A percentile compares a stretch with the other conserved stretches of the same genome.
Evolutionary conservation across 495 filamentous ascomycete species (phyloP).

Genomic region (Neurospora sublineolata): DNA sequence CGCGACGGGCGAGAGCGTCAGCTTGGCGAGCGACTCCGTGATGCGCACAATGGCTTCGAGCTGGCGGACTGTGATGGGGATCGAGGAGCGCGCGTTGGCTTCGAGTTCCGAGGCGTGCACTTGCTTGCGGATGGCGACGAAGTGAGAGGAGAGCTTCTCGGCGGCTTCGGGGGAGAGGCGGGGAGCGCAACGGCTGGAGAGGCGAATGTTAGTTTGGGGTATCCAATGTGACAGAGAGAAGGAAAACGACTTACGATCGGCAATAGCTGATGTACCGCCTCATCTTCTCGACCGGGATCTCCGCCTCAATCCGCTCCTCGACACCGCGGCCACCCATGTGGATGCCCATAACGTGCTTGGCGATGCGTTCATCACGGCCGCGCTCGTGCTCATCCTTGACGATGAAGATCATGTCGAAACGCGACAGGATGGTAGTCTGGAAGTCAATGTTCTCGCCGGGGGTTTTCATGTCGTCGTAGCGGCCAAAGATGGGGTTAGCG

Average conservation of each 20-base stretch:
- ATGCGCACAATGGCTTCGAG: constrained; percentile 96
- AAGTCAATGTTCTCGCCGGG: constrained; percentile 99
- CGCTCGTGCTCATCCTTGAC: constrained; percentile 92
- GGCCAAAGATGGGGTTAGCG: constrained; percentile 93
- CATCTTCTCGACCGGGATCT: constrained; percentile 93
- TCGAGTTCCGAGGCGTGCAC: constrained; percentile 83
- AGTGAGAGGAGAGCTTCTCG: constrained; percentile 94
- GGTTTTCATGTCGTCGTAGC: constrained; percentile 95
- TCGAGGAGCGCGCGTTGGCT: constrained; percentile 75
- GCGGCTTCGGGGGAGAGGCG: constrained; percentile 85
- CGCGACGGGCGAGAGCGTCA: constrained; percentile 72
- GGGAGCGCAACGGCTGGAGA: constrained; percentile 70
- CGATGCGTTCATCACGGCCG: constrained; percentile 82
- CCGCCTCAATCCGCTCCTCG: constrained; percentile 73
- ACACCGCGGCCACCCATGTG: constrained; percentile 85
- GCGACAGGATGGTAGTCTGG: constrained; percentile 94
- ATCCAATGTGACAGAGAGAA: neutral
- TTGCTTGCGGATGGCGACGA: constrained; percentile 90
- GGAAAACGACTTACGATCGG: constrained; percentile 56
- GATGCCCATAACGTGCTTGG: constrained; percentile 93
- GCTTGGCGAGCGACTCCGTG: constrained; percentile 88
- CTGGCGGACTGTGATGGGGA: constrained; percentile 96
- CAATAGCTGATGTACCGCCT: constrained; percentile 97
- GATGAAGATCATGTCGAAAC: constrained; percentile 99
- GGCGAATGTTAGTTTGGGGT: constrained; percentile 22